These are phyloP conservation scores for Aspergillus heteromorphus DNA, from an alignment of 495 filamentous ascomycete genomes.

Conservation along the genomic window DNA sequence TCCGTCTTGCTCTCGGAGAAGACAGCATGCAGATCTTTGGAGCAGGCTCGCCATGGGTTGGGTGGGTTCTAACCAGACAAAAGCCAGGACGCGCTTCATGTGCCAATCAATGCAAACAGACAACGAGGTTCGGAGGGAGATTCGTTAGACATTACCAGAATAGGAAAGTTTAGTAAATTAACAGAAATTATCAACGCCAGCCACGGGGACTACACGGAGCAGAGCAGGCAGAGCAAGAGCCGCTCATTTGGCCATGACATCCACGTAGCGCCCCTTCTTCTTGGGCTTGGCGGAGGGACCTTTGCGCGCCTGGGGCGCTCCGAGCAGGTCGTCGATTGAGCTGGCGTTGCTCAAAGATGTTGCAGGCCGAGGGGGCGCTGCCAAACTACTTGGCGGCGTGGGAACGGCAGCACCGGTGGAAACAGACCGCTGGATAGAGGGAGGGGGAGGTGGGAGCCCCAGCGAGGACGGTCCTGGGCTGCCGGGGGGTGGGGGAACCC, in stretches of 20 bases:
- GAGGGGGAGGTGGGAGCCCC: constrained; percentile 26
- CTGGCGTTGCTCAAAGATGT: constrained; percentile 72
- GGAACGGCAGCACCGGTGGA: constrained; percentile 33
- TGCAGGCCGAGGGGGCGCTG: constrained; percentile 45
- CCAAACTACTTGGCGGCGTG: constrained; percentile 25
- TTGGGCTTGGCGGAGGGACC: constrained; percentile 61
- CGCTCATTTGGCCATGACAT: constrained; percentile 70
- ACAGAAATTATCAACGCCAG: constrained; percentile 5
- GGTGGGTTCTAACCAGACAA: constrained; percentile 1
- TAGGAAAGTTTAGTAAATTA: constrained; percentile 25
- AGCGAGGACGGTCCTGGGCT: constrained; percentile 36
- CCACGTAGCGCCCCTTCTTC: constrained; percentile 83
- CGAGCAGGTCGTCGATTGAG: constrained; percentile 80
- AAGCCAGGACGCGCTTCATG: constrained; percentile 15
- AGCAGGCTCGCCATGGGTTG: background rate
- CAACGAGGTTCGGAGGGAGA: constrained; percentile 1
- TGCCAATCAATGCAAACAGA: constrained; percentile 8
- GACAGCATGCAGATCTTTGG: constrained; percentile 18
- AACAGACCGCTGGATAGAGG: constrained; percentile 30
- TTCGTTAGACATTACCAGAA: constrained; percentile 21
- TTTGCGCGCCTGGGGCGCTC: constrained; percentile 62
- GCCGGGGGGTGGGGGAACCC: constrained; percentile 31
- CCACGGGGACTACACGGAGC: background rate
- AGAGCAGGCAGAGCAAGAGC: background rate
- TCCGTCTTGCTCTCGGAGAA: background rate